Percentiles rank a stretch among this genome's conserved stretches.
These are phyloP conservation scores for Gomphus bonarii DNA, from an alignment of 1,284 basidiomycete genomes.

Conservation along the genomic window DNA sequence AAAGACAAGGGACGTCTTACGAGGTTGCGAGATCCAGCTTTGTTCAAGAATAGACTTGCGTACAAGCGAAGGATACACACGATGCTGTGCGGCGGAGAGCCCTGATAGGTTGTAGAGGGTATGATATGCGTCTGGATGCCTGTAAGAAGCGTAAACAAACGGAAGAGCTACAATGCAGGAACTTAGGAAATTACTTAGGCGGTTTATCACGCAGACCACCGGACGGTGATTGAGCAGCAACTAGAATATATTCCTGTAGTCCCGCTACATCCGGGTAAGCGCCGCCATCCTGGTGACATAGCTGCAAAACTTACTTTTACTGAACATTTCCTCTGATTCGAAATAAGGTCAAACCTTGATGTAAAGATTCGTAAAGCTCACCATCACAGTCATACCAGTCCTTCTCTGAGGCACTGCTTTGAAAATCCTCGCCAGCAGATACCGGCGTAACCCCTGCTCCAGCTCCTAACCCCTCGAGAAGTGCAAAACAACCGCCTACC, in stretches of 20 bases:
- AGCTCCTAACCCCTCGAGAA: constrained; percentile 63
- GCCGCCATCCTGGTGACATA: background rate
- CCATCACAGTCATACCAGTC: constrained; percentile 60
- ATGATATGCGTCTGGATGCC: constrained; percentile 80
- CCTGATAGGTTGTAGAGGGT: constrained; percentile 87
- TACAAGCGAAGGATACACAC: constrained; percentile 40
- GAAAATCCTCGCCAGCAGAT: constrained; percentile 15
- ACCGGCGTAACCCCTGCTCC: constrained; percentile 20
- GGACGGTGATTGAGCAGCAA: constrained; percentile 73
- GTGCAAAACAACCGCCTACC: constrained; percentile 84
- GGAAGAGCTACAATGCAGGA: background rate
- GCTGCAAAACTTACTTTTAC: constrained; percentile 21
- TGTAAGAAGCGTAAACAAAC: constrained; percentile 20
- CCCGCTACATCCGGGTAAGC: constrained; percentile 32
- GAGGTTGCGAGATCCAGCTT: constrained; percentile 32
- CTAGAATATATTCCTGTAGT: constrained; percentile 81
- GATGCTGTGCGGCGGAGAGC: constrained; percentile 80
- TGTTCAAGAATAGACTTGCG: constrained; percentile 31
- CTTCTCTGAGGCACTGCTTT: constrained; percentile 17
- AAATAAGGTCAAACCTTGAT: background rate
- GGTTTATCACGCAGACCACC: constrained; percentile 95
- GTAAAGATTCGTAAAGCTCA: constrained; percentile 21
- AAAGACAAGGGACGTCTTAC: constrained; percentile 19
- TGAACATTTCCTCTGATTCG: constrained; percentile 22
- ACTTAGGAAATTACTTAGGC: constrained; percentile 69